Evolutionary conservation across 192 early-diverging fungal genomes (phyloP), one percentile per base, ranked within the genome.

Genomic region (Haplosporangium gracile): DNA sequence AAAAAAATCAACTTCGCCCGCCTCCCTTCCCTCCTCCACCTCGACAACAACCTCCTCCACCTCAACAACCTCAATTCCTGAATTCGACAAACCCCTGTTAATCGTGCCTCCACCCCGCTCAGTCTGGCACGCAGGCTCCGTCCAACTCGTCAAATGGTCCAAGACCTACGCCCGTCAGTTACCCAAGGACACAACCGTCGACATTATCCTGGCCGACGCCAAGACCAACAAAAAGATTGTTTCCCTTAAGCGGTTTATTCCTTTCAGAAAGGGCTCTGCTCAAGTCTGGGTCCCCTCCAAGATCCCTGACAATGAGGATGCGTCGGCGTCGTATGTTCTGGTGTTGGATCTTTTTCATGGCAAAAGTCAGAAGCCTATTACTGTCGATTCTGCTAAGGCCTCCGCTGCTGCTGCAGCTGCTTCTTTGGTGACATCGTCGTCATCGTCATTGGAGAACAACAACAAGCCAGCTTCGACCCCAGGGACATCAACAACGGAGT

Each of bases 101-200:
- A 78, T 85, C 32, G 51, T 85, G 8, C 82, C 82, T 3, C 69
- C 75, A 38, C 55, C 82, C 10, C 74, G 75, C 34, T 75, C 82
- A 6, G 68, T 85, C 32, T 85, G 82, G 82, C 82, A 85, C 2
- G 77, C 82, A 47, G 82, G 82, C 29, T 75, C 82, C 47, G 39
- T 75, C 5, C 68, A 85, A 39, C 32, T 49, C 15, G 82, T 85
- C 42, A 60, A 75, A 32, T 85, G 82, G 82, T 85, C 82, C 32
- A 78, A 78, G 51, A 78, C 75, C n/a, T 85, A 85, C 36, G 74
- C 78, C 3, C 60, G 63, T 18, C 34, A 45, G 26, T 53, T 85
- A 9, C 77, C 82, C 47, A 79, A 76, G 29, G 77, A 85, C 34
- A 85, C 82, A 13, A 85, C 82, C 15, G 78, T 85, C 5, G 82